phyloP scores from a whole-genome alignment of 352 stramenopile genomes.

The Globisporangium acanthophoron region DNA sequence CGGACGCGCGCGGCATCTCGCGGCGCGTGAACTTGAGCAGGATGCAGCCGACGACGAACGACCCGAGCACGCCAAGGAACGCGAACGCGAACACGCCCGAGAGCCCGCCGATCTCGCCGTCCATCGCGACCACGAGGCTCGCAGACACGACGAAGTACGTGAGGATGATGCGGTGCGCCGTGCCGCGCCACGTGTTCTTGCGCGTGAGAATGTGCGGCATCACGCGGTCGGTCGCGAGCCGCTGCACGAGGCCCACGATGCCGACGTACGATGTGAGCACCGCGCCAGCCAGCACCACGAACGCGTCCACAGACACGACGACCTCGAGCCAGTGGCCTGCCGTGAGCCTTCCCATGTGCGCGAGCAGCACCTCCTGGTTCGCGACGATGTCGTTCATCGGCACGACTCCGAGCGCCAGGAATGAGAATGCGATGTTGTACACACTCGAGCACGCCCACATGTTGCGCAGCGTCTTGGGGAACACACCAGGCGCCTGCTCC shows the following conservation, averaged over 20 bases:
- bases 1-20: conserved; percentile 63
- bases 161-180: conserved; percentile 55
- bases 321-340: conserved; percentile 22
- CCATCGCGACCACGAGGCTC: conserved; percentile 43
- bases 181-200: conserved; percentile 48
- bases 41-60: conserved; percentile 67
- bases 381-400: conserved; percentile 52
- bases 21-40: conserved; percentile 72
- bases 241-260: conserved; percentile 52
- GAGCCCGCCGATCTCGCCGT: conserved; percentile 55
- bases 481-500: conserved; percentile 71
- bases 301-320: conserved; percentile 54
- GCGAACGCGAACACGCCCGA: conserved; percentile 70
- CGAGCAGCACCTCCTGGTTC: conserved; percentile 40
- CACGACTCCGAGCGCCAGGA: conserved; percentile 64
- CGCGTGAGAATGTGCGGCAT: conserved; percentile 28
- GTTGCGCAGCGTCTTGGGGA: conserved; percentile 76
- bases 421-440: conserved; percentile 73
- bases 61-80: conserved; percentile 65
- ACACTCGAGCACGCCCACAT: conserved; percentile 75
- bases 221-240: conserved; percentile 59
- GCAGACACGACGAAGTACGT: conserved; percentile 42
- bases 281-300: conserved; percentile 67
- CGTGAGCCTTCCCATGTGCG: conserved; percentile 40
- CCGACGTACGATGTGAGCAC: conserved; percentile 67